Conservation (phyloP, 148 eudicot species). For the Spergularia bocconei region DNA sequence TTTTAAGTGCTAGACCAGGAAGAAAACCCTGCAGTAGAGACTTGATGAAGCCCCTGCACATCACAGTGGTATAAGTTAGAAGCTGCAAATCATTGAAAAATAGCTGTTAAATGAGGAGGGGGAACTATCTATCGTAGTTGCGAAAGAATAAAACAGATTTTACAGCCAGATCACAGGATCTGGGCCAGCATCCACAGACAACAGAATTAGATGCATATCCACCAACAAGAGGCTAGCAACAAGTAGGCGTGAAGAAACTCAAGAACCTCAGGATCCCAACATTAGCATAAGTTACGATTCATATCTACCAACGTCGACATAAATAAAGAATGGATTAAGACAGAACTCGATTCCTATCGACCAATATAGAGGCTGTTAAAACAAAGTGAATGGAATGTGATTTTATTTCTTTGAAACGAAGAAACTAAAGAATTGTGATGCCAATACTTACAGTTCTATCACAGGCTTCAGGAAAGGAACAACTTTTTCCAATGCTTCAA, state of each 20-base stretch:
- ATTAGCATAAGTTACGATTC: no score
- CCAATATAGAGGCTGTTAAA: neutral
- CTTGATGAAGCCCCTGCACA: conserved; percentile 85
- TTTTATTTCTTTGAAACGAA: neutral
- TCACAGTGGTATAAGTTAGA: neutral
- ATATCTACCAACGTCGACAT: no score
- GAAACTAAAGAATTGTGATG: neutral
- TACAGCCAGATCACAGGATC: no score
- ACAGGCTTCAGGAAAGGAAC: conserved; percentile 84
- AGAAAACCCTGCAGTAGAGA: conserved; percentile 95
- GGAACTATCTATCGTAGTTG: neutral
- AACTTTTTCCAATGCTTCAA: conserved; percentile 79
- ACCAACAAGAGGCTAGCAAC: no score
- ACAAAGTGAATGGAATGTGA: no score
- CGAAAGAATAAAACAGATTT: no score
- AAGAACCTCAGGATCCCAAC: no score
- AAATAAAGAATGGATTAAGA: no score
- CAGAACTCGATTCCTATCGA: no score
- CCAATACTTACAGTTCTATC: conserved; percentile 62
- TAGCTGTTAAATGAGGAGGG: neutral
- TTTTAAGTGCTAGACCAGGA: conserved; percentile 90
- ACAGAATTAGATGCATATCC: no score
- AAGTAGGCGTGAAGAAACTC: no score
- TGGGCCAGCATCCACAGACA: no score
- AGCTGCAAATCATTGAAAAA: neutral